Base-by-base conservation (phyloP, 177 flowering plant species). In the Vitis hybrid region DNA sequence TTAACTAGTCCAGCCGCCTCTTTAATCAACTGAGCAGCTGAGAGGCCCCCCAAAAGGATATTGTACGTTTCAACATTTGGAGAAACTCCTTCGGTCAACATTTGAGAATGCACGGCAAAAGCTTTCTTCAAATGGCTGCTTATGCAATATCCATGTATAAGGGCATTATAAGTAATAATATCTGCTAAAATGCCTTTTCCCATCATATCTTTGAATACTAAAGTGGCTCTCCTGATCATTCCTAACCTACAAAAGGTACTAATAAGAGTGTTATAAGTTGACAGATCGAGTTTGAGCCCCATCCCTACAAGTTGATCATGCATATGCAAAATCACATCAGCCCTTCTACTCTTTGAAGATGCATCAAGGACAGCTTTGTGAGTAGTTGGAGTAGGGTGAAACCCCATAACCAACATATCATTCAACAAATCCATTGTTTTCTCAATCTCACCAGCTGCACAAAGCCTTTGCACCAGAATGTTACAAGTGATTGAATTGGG, bases 41-140 rank as follows among this genome's bases (percentile, higher is more conserved):
- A 82, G 30, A 86, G 75, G 59, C 88, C 89, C 50, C 77, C 64
- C 14, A 95, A 34, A 19, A 93, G 88, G 59, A 81, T 74, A 78
- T 93, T 88, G 77, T 85, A 95, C 15, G 99, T 93, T 50, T 61
- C 65, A 23, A 82, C 68, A 81, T 84, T 84, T 17, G 97, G 96
- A 67, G 83, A 66, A 77, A 91, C 32, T 56, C 91, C 92, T 75
- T 79, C 72, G 13, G 13, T 75, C 74, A 79, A 68, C 93, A 95
- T 90, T 74, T 83, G 72, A 32, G 83, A 80, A 75, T 83, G 89
- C 10, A 68, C 64, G 19, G 81, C 70, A 65, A 84, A 57, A 13
- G 95, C 97, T 62, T 70, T 83, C 66, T 86, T 70, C 40, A 85
- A 10, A 74, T 88, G 92, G 45, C 83, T 78, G 70, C 90, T 78